Evolutionary conservation across 2,329 filamentous ascomycete genomes (phyloP).

Genomic region (Trichoderma sp.): DNA sequence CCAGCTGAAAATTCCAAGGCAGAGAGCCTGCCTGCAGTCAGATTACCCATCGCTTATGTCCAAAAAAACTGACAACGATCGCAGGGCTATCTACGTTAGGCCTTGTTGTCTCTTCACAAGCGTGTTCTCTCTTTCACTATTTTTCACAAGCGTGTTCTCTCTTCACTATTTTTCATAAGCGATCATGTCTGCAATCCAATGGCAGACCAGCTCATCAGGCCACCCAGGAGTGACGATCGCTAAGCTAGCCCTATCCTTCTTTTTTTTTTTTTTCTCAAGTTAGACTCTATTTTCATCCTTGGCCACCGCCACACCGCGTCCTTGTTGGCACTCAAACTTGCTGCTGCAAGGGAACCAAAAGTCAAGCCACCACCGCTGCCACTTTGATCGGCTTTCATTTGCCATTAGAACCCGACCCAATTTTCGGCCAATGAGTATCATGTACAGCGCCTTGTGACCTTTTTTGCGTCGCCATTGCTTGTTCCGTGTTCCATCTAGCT

Average conservation of each 20-base stretch:
- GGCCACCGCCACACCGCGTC: neutral
- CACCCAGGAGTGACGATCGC: neutral
- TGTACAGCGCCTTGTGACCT: neutral
- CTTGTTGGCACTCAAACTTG: neutral
- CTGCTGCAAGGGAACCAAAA: constrained; percentile 1
- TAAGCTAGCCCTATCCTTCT: neutral
- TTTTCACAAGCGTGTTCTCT: too few species aligned
- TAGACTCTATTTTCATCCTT: neutral
- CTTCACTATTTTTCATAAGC: neutral
- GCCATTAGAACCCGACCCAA: neutral
- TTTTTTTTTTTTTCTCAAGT: neutral
- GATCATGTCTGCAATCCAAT: neutral
- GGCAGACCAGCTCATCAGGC: neutral
- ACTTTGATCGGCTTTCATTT: neutral
- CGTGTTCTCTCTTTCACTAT: too few species aligned
- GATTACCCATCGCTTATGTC: neutral
- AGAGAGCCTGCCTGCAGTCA: neutral
- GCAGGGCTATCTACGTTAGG: neutral
- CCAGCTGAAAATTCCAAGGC: neutral
- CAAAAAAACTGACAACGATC: neutral
- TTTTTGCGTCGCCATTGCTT: neutral
- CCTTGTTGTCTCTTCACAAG: neutral
- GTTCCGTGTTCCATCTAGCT: neutral
- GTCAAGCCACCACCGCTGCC: neutral
- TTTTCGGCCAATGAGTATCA: neutral